Base-by-base conservation (phyloP, 2,329 filamentous ascomycete genomes). In the Sordariomycetes sp. region DNA sequence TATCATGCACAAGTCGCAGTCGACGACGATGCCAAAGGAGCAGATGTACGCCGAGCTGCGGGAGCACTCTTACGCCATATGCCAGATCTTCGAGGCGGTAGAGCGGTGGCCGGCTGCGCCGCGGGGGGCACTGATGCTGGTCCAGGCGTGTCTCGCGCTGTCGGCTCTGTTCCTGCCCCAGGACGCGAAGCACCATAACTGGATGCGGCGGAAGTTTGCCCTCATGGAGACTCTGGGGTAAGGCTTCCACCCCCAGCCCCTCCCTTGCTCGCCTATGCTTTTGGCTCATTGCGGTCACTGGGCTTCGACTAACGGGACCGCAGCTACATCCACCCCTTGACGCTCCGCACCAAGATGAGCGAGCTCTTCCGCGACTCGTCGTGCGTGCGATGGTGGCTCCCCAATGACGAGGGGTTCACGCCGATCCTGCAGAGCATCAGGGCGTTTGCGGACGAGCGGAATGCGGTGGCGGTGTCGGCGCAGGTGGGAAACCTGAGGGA, bases 321-420 rank as follows among this genome's bases (percentile, higher is more conserved):
- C 35, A 56, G 92, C 45, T 96, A 95, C 67, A 87, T 96, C 25
- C 91, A 89, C 63, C 86, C 91, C 1, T 75, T 82, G 34, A 81
- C 81, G 13, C 84, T 92, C 64, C 86, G 92, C 59, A 76, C 73
- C 35, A 85, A 85, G 62, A 86, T 97, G 79, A 83, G 87, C 35
- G 79, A 87, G 53, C 69, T 89, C 25, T 96, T 94, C 77, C 76
- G 80, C 59, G 80, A 89, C 51, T 78, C 82, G 15, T 82, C 85
- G 22, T 82, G 90, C 56, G 81, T 81, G 52, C 78, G 85, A 58
- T 96, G 90, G 89, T 99, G 94, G 94, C 79, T 96, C 2, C 89
- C 90, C 2, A 80, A 94, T 67, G 82, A 89, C 61, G 87, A 92
- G 72, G 83, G 81, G 1, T 87, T 87, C 64, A 85, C 81, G 12